Base-by-base conservation (phyloP, 2,329 filamentous ascomycete genomes). In the Ophiostoma australiae region DNA sequence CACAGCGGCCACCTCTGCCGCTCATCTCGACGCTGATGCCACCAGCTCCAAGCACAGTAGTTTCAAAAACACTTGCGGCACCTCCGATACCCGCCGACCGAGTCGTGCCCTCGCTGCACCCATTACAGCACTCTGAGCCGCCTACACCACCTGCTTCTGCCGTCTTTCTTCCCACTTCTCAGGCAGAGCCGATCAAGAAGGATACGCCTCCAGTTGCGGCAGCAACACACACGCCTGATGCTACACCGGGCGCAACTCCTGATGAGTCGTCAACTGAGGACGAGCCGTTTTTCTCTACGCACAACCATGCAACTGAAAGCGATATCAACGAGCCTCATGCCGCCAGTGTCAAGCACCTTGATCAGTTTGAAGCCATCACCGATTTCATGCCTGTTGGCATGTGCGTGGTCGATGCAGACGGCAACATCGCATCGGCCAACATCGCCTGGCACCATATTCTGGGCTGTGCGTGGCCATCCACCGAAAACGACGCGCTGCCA, bases 301-400 rank as follows among this genome's bases (percentile, higher is more conserved):
- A 52, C 69, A 23, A 17, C 48, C 52, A 48, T 17, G 17, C 15
- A 17, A 17, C 44, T 48, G 17, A 20, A 7, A 67, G 41, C 39
- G 65, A 70, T 39, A n/a, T 37, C 52, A 7, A 68, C 52, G 52
- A 48, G 17, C 13, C 63, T n/a, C 13, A 31, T 58, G 31, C 44
- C 70, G 37, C 23, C 55, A 11, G 48, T 39, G 8, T 4, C 39
- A 39, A 41, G 8, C 67, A 61, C 65, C 86, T 90, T 71, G 86
- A 87, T 41, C 86, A 88, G 70, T 92, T 92, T 74, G 88, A 88
- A 8, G 83, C 87, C 5, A 89, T 93, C 79, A 88, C 90, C 1
- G 89, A 92, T 75, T 89, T 92, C 69, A 88, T 91, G 1, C 91
- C 91, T 0, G 88, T 91, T 1, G 91, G 90, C 23, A 89, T 93